Conservation (phyloP, 106 monocot genomes). For the Platanthera guangdongensis region DNA sequence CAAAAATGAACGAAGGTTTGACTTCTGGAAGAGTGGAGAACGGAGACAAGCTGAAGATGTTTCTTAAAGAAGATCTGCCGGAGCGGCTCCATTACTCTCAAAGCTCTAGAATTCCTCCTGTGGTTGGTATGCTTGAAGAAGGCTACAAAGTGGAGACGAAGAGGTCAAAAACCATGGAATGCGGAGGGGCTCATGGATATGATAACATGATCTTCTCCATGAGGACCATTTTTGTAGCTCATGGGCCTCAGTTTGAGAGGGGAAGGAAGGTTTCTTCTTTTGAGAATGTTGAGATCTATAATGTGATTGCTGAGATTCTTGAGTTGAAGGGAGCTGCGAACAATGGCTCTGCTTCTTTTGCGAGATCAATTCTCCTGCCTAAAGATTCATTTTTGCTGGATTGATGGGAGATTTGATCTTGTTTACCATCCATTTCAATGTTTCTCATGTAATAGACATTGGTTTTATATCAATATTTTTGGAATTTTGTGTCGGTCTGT, state of each 20-base stretch:
- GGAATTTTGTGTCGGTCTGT: too few species aligned
- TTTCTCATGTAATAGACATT: neutral
- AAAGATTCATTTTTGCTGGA: neutral
- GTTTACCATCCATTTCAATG: neutral
- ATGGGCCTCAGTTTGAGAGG: conserved; percentile 39
- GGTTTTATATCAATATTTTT: neutral
- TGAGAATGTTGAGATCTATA: conserved; percentile 54
- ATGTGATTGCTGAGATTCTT: conserved; percentile 40
- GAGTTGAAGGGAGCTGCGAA: conserved; percentile 38
- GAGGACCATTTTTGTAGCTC: conserved; percentile 50
- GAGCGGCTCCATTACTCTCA: conserved; percentile 36
- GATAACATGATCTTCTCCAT: conserved; percentile 51
- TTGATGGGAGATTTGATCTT: neutral
- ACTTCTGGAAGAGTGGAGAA: conserved; percentile 37
- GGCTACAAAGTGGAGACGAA: conserved; percentile 36
- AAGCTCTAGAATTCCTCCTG: conserved; percentile 36
- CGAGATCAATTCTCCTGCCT: conserved; percentile 30
- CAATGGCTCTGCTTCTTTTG: conserved; percentile 45
- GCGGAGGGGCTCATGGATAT: conserved; percentile 53
- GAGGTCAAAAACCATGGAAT: conserved; percentile 15
- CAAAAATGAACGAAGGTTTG: conserved; percentile 44
- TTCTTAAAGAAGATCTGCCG: conserved; percentile 55
- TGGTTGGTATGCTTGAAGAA: conserved; percentile 49
- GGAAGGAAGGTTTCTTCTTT: conserved; percentile 43
- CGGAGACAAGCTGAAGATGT: conserved; percentile 29